Base-by-base conservation (phyloP, 495 filamentous ascomycete genomes). In the Xylaria flabelliformis region DNA sequence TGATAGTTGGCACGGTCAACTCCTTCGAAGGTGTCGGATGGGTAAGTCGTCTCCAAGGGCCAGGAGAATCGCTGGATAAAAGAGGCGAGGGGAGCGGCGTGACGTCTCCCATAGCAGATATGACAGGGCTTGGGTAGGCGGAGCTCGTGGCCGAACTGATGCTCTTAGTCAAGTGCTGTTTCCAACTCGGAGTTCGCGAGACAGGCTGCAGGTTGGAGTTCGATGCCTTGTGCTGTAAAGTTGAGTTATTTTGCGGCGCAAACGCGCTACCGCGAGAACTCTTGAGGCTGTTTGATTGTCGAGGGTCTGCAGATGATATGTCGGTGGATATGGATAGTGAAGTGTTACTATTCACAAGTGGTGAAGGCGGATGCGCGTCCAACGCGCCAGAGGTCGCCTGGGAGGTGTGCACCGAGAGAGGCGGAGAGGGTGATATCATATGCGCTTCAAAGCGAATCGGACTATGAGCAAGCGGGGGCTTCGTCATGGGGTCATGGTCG, bases 71-170 rank as follows among this genome's bases (percentile, higher is more conserved):
- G 71, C 83, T 83, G 9, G 87, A 87, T 70, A 93, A 84, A 50
- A 98, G 87, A 9, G 96, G 96, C 6, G 96, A 98, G 13, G 96
- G 96, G 29, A 99, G 82, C 64, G 96, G 96, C 5, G 96, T 99
- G 70, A 99, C 90, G 76, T 97, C 94, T 50, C 89, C 88, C 89
- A 97, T 91, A 24, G 94, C 93, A 70, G 90, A 89, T 50, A 97
- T 86, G 70, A 91, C 89, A 3, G 94, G 94, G 50, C 84, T 86
- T 32, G 83, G 75, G 64, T 83, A 82, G 50, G 77, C 72, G 0
- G 84, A 85, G 74, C 82, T 85, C 24, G 83, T 74, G 13, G 81
- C 82, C 51, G 84, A 86, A 10, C 82, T 78, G 24, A 83, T 84
- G 66, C 80, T 69, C 69, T 73, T 79, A 4, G 77, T 48, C 51